phyloP scores from a whole-genome alignment of 352 stramenopile species.

The Globisporangium nunn region DNA sequence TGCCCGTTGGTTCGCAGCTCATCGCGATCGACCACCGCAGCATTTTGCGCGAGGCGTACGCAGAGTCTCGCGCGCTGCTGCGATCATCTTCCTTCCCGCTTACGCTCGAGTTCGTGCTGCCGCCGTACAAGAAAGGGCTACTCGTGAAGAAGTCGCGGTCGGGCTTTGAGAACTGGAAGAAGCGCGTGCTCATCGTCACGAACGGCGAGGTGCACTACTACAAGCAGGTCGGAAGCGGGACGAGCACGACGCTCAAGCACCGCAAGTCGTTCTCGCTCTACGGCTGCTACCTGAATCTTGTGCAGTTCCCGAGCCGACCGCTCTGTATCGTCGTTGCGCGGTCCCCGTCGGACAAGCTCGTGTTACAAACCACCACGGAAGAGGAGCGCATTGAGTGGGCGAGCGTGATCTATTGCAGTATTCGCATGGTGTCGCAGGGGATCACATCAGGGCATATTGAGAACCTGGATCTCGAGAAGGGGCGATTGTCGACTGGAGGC shows the following conservation, averaged over 20 bases:
- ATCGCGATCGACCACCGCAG: conserved; percentile 51
- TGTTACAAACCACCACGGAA: conserved; percentile 57
- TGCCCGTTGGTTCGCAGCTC: conserved; percentile 70
- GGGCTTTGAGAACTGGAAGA: conserved; percentile 85
- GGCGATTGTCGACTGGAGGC: neutral
- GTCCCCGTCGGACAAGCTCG: conserved; percentile 80
- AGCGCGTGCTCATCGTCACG: conserved; percentile 67
- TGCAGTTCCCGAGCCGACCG: conserved; percentile 61
- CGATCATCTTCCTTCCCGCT: conserved; percentile 53
- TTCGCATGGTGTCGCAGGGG: conserved; percentile 81
- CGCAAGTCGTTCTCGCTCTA: conserved; percentile 81
- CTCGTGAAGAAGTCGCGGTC: conserved; percentile 84
- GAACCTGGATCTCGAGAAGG: conserved; percentile 58
- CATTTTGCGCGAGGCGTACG: conserved; percentile 60
- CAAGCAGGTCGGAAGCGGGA: conserved; percentile 48
- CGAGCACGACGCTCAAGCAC: conserved; percentile 51
- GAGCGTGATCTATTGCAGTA: conserved; percentile 83
- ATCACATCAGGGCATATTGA: conserved; percentile 80
- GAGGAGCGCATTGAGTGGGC: conserved; percentile 85
- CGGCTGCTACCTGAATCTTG: conserved; percentile 80
- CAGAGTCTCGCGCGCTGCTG: conserved; percentile 39
- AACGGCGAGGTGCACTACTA: conserved; percentile 82
- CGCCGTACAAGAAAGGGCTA: conserved; percentile 74
- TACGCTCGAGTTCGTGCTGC: conserved; percentile 68
- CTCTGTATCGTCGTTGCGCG: conserved; percentile 79